phyloP scores from a whole-genome alignment of 2,329 filamentous ascomycete species.

The Neonectria sp. region DNA sequence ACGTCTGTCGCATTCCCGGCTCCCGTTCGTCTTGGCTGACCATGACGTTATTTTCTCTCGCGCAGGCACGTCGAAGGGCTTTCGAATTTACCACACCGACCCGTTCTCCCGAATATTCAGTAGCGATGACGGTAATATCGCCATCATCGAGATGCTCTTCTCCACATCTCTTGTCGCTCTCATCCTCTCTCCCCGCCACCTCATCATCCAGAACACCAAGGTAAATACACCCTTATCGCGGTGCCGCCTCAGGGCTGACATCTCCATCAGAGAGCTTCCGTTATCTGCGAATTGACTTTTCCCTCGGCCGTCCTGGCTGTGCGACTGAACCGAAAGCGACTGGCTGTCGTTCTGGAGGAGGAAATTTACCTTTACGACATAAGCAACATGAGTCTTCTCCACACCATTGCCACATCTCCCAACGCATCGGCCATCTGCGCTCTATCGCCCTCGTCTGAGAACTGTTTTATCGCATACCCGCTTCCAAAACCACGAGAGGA shows the following conservation, averaged over 20 bases:
- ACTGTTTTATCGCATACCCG: conserved; percentile 96
- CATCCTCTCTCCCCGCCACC: conserved; percentile 89
- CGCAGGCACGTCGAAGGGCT: conserved; percentile 90
- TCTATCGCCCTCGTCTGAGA: conserved; percentile 93
- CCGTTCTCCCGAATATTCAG: conserved; percentile 96
- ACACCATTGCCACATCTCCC: conserved; percentile 93
- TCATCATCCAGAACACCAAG: conserved; percentile 98
- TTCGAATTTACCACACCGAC: conserved; percentile 96
- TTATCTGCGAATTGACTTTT: conserved; percentile 99
- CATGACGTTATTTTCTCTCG: conserved; percentile 4
- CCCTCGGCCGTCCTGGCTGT: conserved; percentile 96
- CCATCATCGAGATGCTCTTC: conserved; percentile 98
- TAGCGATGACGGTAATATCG: conserved; percentile 94
- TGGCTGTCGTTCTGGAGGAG: conserved; percentile 94
- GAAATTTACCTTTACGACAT: conserved; percentile 99
- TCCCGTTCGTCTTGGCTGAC: conserved; percentile 27
- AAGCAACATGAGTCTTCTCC: conserved; percentile 95
- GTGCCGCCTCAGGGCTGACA: conserved; percentile 34
- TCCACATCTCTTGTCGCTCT: conserved; percentile 96
- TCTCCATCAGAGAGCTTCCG: conserved; percentile 71
- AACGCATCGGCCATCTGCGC: conserved; percentile 94
- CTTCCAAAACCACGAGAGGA: conserved; percentile 81
- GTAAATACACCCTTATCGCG: conserved; percentile 59
- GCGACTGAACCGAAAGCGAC: conserved; percentile 91
- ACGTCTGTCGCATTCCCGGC: conserved; percentile 53